Evolutionary conservation across 352 stramenopile genomes (phyloP), one percentile per base, ranked within the genome.

Genomic region (Globisporangium spinosum): DNA sequence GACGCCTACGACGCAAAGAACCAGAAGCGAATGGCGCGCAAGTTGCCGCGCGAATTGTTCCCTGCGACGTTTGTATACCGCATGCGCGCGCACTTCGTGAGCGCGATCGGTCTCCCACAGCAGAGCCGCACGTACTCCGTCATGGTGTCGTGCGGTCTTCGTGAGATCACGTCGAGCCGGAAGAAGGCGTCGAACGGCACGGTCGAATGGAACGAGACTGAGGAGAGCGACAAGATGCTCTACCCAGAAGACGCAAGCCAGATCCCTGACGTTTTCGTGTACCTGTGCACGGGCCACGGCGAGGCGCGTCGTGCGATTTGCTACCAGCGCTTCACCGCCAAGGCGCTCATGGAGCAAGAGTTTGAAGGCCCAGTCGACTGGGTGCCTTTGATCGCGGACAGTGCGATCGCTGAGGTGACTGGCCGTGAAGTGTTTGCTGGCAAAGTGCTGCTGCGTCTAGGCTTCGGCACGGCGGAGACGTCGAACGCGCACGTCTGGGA

Each of bases 261-360:
- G 67, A 87, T 97, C 23, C 89, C 89, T 2, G 89, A 96, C 55
- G 70, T 96, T 9, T 90, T 96, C 40, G 51, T 97, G 22, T 93
- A 91, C 62, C 65, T 97, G 67, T 86, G 82, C 59, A 79, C 79
- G 59, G 84, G 82, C 51, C 76, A 85, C n/a, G 80, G 75, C 59
- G 77, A 87, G 23, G 80, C 88, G 56, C 80, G 83, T 23, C 72
- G 75, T 23, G 71, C 80, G 9, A 78, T 97, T 17, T 91, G 80
- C 67, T 97, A 89, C 79, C 80, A 82, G 49, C 82, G 90, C 3
- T 89, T 96, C 71, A 70, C 49, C 1, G 82, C 87, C 0, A 78
- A 83, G 54, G 70, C 88, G n/a, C 69, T 97, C 25, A 73, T 91
- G 15, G 56, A 68, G 12, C 60, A 72, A 8, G 62, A 70, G 40